phyloP scores from a whole-genome alignment of 106 monocot genomes.

The Alisma plantagoaquatica region DNA sequence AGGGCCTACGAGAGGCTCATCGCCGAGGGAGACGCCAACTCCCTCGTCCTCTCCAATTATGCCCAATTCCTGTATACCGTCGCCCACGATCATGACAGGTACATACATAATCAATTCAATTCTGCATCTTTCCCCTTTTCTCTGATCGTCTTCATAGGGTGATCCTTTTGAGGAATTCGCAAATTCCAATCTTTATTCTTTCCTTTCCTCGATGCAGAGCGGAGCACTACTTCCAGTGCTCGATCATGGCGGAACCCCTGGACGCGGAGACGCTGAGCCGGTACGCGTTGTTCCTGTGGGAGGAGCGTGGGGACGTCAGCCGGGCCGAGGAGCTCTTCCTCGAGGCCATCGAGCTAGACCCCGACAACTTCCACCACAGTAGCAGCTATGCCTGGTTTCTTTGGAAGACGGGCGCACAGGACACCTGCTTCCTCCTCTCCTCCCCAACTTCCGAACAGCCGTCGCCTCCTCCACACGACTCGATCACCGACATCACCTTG shows the following conservation, averaged over 20 bases:
- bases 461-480: too few relatives aligned
- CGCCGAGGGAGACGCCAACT: conserved; percentile 19
- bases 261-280: conserved; percentile 49
- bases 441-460: conserved; percentile 4
- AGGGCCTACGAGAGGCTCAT: conserved; percentile 42
- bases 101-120: not conserved
- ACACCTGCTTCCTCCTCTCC: conserved; percentile 37
- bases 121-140: not conserved
- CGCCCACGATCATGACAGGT: conserved; percentile 65
- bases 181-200: not conserved
- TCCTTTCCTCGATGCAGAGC: conserved; percentile 30
- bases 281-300: conserved; percentile 69
- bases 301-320: conserved; percentile 38
- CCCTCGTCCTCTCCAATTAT: conserved; percentile 66
- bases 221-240: conserved; percentile 40
- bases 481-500: too few relatives aligned
- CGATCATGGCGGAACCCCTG: conserved; percentile 37
- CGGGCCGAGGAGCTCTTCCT: conserved; percentile 66
- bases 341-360: conserved; percentile 32
- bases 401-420: conserved; percentile 34
- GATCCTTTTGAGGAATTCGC: not conserved
- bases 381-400: conserved; percentile 47
- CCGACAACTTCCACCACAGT: conserved; percentile 22
- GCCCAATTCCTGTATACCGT: conserved; percentile 62
- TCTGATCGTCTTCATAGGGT: not conserved